A percentile compares a stretch with the other conserved stretches of the same genome.
Evolutionary conservation across 192 early-diverging fungal genomes (phyloP).

Genomic region (Coemansia sp.): DNA sequence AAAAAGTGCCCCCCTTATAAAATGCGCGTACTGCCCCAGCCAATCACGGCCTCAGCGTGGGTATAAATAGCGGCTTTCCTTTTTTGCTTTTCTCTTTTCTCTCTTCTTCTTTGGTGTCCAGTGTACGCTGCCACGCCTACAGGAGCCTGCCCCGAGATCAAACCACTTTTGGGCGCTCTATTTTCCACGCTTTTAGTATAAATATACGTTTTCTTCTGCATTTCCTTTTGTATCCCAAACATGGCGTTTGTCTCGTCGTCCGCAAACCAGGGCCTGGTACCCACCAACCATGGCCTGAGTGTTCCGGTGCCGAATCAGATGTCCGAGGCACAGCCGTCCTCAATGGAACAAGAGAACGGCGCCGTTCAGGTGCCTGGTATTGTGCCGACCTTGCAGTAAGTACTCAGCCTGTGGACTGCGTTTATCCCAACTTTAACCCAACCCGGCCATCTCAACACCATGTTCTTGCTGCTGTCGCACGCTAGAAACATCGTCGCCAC

Average conservation of each 20-base stretch:
- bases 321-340: not conserved
- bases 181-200: not conserved
- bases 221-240: not conserved
- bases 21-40: not conserved
- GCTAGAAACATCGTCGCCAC: conserved; percentile 92
- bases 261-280: conserved; percentile 12
- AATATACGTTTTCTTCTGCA: not conserved
- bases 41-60: not conserved
- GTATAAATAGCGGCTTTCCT: conserved; percentile 6
- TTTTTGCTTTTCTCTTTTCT: conserved; percentile 4
- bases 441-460: no score
- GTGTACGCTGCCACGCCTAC: not conserved
- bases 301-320: conserved; percentile 19
- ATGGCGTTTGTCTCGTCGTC: conserved; percentile 49
- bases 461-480: not conserved
- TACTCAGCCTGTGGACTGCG: not conserved
- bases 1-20: not conserved
- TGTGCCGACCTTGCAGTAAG: conserved; percentile 45
- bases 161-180: not conserved
- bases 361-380: conserved; percentile 37
- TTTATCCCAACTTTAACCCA: not conserved
- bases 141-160: not conserved
- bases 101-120: not conserved
- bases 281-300: conserved; percentile 22
- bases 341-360: conserved; percentile 4